A percentile compares a stretch with the other conserved stretches of the same genome.
phyloP scores from a whole-genome alignment of 139 green algal genomes.

The Chlorella vulgaris region DNA sequence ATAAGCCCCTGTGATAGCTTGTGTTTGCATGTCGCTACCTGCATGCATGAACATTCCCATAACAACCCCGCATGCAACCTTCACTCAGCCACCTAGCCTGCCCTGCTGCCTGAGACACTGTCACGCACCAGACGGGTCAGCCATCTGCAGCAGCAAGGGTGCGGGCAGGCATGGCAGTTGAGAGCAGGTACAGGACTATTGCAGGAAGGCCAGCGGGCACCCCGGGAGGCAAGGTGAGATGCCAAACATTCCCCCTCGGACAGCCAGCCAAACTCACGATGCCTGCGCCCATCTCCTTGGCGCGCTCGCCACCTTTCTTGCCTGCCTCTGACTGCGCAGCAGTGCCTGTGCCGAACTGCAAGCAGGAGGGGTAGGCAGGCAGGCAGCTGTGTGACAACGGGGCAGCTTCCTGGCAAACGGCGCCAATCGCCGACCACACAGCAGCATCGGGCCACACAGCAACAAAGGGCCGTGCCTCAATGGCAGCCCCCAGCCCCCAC shows the following conservation, averaged over 20 bases:
- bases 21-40: too few species aligned
- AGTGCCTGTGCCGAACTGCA: constrained; percentile 31
- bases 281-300: constrained; percentile 16
- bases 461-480: too few species aligned
- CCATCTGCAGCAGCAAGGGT: background rate
- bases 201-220: background rate
- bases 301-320: constrained; percentile 40
- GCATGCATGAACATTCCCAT: too few species aligned
- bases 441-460: too few species aligned
- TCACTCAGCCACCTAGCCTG: too few species aligned
- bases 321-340: constrained; percentile 34
- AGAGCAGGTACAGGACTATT: background rate
- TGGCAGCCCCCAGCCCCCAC: too few species aligned
- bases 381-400: background rate
- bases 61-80: too few species aligned
- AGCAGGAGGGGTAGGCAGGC: background rate
- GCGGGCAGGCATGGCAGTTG: background rate
- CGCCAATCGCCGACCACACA: too few species aligned
- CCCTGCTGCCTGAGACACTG: too few species aligned
- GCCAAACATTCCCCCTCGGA: background rate
- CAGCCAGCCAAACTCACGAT: constrained; percentile 1
- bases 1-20: too few species aligned
- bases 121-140: background rate
- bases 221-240: background rate
- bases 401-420: too few species aligned